phyloP scores from a whole-genome alignment of 208 protist genomes.

The Trypanosomatidae sp. region DNA sequence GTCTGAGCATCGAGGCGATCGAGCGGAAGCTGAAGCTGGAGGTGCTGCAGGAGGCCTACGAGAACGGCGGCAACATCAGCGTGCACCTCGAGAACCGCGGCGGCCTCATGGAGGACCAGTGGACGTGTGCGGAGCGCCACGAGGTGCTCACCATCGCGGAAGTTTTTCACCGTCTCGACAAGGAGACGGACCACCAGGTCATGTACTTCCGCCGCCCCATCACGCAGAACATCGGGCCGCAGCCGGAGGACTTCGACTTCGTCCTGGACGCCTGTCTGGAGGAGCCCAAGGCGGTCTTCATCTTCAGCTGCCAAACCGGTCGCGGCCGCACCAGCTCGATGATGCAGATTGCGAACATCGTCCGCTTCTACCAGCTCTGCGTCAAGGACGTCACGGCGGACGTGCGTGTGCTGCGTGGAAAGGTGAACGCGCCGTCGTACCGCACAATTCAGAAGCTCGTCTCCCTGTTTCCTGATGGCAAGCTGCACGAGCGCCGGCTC shows the following conservation, averaged over 20 bases:
- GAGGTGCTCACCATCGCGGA: conserved; percentile 66
- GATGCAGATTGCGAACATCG: conserved; percentile 88
- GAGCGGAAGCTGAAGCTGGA: conserved; percentile 86
- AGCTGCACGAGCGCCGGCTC: conserved; percentile 83
- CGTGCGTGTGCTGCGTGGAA: conserved; percentile 62
- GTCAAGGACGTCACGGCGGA: conserved; percentile 70
- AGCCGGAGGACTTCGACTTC: conserved; percentile 87
- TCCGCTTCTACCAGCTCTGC: conserved; percentile 88
- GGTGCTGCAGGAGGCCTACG: conserved; percentile 77
- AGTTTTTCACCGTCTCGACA: conserved; percentile 50
- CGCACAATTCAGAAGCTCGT: conserved; percentile 88
- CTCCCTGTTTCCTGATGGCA: conserved; percentile 86
- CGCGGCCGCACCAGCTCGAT: conserved; percentile 80
- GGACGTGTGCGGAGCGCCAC: conserved; percentile 61
- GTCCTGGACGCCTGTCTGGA: conserved; percentile 78
- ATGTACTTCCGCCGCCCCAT: conserved; percentile 81
- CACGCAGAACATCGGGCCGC: conserved; percentile 76
- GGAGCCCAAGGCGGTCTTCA: conserved; percentile 67
- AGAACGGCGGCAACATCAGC: conserved; percentile 87
- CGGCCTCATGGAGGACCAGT: conserved; percentile 84
- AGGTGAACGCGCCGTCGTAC: conserved; percentile 48
- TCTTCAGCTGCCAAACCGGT: conserved; percentile 89
- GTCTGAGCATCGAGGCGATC: conserved; percentile 66
- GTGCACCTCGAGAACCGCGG: conserved; percentile 63
- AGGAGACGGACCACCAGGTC: conserved; percentile 39